phyloP scores from a whole-genome alignment of 768 basidiomycete species.

The Butyriboletus loyo region DNA sequence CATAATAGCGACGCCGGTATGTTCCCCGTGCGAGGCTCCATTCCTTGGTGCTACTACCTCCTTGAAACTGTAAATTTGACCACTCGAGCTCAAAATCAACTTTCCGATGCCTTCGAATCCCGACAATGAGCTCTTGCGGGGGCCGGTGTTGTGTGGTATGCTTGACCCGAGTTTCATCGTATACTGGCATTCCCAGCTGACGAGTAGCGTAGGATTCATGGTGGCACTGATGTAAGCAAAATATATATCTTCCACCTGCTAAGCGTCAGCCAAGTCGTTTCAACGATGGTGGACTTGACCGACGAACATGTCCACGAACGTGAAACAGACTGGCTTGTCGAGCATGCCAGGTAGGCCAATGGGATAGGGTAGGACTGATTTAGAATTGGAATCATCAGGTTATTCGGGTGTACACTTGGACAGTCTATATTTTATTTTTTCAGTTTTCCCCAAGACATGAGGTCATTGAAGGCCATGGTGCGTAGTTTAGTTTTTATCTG shows the following conservation, averaged over 20 bases:
- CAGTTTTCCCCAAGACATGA: slow-evolving; percentile 6
- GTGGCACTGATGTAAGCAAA: slow-evolving; percentile 2
- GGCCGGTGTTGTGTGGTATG: slow-evolving; percentile 1
- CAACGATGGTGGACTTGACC: neutral
- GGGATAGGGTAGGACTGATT: too few relatives aligned
- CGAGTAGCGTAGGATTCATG: neutral
- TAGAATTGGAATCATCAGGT: neutral
- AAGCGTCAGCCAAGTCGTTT: neutral
- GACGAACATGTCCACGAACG: neutral
- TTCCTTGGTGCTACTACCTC: neutral
- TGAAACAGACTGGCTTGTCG: neutral
- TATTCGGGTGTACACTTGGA: slow-evolving; percentile 11
- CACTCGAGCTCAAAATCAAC: neutral
- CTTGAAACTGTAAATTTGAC: neutral
- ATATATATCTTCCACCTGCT: neutral
- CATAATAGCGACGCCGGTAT: too few relatives aligned
- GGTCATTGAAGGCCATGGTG: slow-evolving; percentile 6
- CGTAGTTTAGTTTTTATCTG: neutral
- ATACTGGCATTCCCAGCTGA: neutral
- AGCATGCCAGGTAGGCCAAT: neutral
- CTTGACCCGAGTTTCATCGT: neutral
- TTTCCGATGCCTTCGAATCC: neutral
- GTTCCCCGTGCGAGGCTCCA: too few relatives aligned
- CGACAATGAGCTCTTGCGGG: neutral
- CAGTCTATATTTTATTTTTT: slow-evolving; percentile 9